phyloP scores from a whole-genome alignment of 2,329 filamentous ascomycete species.

The Diaporthe caulivora region DNA sequence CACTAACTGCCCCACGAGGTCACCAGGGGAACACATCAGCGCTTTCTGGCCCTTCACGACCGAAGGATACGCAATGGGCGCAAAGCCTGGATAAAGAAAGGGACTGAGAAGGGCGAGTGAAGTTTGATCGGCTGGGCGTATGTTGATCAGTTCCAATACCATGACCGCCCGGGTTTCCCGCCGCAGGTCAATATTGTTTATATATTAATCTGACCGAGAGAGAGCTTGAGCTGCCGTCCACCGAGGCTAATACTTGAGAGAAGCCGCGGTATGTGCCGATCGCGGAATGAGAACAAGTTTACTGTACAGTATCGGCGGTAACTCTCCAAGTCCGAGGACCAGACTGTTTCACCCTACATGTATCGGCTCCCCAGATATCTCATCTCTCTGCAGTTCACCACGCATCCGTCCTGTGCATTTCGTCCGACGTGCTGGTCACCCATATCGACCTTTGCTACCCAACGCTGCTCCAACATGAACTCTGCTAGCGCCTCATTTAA shows the following conservation, averaged over 20 bases:
- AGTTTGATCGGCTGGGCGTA: background rate
- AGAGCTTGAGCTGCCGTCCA: background rate
- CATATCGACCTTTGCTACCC: background rate
- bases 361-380: background rate
- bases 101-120: background rate
- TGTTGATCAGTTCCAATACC: background rate
- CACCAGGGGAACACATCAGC: background rate
- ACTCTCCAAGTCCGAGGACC: background rate
- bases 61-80: background rate
- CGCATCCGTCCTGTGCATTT: background rate
- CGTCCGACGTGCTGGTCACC: background rate
- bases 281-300: conserved; percentile 9
- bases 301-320: background rate
- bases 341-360: conserved; percentile 14
- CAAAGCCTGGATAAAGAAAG: background rate
- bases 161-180: background rate
- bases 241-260: background rate
- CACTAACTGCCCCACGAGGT: background rate
- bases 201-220: background rate
- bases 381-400: background rate
- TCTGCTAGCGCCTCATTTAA: conserved; percentile 55
- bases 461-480: conserved; percentile 51
- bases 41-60: background rate
- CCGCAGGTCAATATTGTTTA: background rate
- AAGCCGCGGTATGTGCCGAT: background rate